phyloP scores from a whole-genome alignment of 2,329 filamentous ascomycete genomes.

The Fusarium subtropicale region DNA sequence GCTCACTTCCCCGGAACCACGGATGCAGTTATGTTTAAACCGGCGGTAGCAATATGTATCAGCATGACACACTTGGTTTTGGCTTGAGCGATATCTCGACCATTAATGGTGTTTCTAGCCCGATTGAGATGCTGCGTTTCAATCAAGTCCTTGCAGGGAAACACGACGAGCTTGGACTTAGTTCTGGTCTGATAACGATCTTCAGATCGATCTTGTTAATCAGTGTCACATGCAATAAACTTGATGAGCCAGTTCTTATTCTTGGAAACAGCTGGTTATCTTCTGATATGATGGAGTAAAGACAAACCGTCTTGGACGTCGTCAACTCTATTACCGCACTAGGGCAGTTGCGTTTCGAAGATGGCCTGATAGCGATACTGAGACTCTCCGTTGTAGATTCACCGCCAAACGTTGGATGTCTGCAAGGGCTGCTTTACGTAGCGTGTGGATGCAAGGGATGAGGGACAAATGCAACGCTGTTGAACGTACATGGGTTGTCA shows the following conservation, averaged over 20 bases:
- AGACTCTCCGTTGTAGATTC: slow-evolving; percentile 38
- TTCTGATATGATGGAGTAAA: slow-evolving; percentile 25
- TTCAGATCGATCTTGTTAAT: slow-evolving; percentile 28
- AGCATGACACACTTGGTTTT: slow-evolving; percentile 32
- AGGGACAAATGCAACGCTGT: slow-evolving; percentile 30
- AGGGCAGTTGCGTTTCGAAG: slow-evolving; percentile 25
- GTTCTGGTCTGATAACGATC: slow-evolving; percentile 39
- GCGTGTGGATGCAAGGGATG: slow-evolving; percentile 41
- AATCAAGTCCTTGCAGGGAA: slow-evolving; percentile 37
- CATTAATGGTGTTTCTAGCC: slow-evolving; percentile 29
- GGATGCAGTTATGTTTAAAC: slow-evolving; percentile 32
- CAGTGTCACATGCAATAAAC: slow-evolving; percentile 32
- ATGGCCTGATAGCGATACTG: slow-evolving; percentile 30
- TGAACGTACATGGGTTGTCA: slow-evolving; percentile 23
- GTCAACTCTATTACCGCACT: slow-evolving; percentile 10
- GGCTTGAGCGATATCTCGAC: slow-evolving; percentile 25
- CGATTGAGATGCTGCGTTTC: slow-evolving; percentile 37
- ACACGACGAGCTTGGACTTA: slow-evolving; percentile 37
- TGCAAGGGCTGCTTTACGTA: slow-evolving; percentile 28
- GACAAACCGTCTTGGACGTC: slow-evolving; percentile 23
- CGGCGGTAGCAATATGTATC: slow-evolving; percentile 14
- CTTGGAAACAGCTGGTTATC: slow-evolving; percentile 1
- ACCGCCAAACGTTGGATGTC: slow-evolving; percentile 40
- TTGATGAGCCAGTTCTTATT: slow-evolving; percentile 2
- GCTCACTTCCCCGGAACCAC: slow-evolving; percentile 42